phyloP scores from a whole-genome alignment of 306 rosid genomes.

The Cucurbita ficifolia region DNA sequence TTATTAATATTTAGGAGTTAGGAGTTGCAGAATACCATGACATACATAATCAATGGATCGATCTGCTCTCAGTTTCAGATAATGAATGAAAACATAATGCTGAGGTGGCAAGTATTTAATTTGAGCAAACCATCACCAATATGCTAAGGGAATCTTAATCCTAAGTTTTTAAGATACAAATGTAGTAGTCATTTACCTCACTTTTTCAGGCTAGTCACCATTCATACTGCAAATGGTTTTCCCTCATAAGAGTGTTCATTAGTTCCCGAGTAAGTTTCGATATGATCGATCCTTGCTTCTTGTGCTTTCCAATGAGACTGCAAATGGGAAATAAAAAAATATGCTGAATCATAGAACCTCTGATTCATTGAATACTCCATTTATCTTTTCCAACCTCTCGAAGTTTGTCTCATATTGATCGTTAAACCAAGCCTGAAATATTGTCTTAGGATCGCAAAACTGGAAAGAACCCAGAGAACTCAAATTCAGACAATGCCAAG shows the following conservation, averaged over 20 bases:
- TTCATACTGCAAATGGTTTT: not conserved
- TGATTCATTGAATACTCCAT: not conserved
- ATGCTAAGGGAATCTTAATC: not conserved
- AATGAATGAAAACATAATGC: not conserved
- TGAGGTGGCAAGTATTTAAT: not conserved
- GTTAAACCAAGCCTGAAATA: conserved; percentile 4
- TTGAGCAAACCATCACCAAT: not conserved
- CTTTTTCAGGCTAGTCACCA: not conserved
- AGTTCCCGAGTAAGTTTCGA: not conserved
- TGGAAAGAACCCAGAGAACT: conserved; percentile 23
- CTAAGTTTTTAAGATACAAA: not conserved
- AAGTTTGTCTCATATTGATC: not conserved
- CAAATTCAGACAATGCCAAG: conserved; percentile 18
- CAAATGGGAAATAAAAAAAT: not conserved
- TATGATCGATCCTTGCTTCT: not conserved
- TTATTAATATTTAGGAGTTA: not conserved
- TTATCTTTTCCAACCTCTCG: not conserved
- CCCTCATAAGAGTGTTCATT: not conserved
- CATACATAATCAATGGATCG: not conserved
- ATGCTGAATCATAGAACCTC: not conserved
- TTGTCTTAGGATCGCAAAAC: conserved; percentile 39
- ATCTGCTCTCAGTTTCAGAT: not conserved
- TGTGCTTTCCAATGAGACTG: not conserved
- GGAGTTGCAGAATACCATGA: not conserved
- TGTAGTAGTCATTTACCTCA: not conserved